Base-by-base conservation (phyloP, 192 early-diverging fungal species). In the Dispira simplex region DNA sequence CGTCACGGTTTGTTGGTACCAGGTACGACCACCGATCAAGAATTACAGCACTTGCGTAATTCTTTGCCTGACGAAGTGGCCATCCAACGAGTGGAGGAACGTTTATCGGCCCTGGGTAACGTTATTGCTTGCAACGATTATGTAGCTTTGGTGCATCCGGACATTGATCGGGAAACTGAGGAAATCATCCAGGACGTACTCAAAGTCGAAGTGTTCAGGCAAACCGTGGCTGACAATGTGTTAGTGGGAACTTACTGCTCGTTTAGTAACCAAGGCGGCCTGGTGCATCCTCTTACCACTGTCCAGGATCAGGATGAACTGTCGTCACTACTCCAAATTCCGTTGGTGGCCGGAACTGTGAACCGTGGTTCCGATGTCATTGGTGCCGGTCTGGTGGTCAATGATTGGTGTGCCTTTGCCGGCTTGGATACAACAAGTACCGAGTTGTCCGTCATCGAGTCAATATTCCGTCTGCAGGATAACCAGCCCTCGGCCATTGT, bases 81-180 rank as follows among this genome's bases (percentile, higher is more conserved):
- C 27, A 90, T 99, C 71, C 96, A 98, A 77, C 86, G 96, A 46
- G 88, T 99, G 16, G 96, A 99, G 74, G 96, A 99, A 78, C 85
- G 96, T 43, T 78, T 99, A 43, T 95, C 92, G 39, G 96, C 96
- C 25, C 78, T 99, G 26, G 96, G 96, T 52, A 99, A 99, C 75
- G 96, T 99, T 20, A 94, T 99, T 80, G 93, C 92, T 21, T 99
- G 96, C 80, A 99, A 99, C 72, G 96, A 99, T 71, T 96, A 99
- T 70, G 95, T 96, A 44, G 96, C 96, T 3, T 81, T 99, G 28
- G 92, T 98, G 21, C 96, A 99, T 69, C 96, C 96, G 20, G 96
- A 99, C 72, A 84, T 99, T 62, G 96, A 99, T 75, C 78, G 90
- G 55, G 96, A 99, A 70, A 99, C 96, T 14, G 95, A 99, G 72